Evolutionary conservation across 2,329 filamentous ascomycete species (phyloP), one percentile per base, ranked within the genome.

Genomic region (Beauveria bassiana): DNA sequence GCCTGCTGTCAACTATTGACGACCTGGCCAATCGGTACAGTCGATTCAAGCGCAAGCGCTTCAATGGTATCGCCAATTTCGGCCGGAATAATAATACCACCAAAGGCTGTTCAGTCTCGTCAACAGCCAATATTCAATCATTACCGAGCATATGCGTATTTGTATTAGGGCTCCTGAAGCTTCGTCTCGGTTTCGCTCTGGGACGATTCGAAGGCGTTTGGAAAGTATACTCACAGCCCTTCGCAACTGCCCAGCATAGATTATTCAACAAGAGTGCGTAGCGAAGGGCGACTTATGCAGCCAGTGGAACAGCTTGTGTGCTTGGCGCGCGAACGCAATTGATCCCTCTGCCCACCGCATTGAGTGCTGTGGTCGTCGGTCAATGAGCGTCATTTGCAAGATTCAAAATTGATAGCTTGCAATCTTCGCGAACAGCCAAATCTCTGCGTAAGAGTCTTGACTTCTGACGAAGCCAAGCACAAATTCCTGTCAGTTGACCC

Each of bases 1-100:
- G 88, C 62, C 77, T 96, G 63, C 80, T 93, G 22, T 81, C 81
- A 61, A 80, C 93, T 70, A 93, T 96, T 66, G 91, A 96, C 69
- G 90, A 93, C 74, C 88, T 88, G 20, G 95, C 91, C 9, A 96
- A 96, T 75, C 96, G 90, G 91, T 96, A 95, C 77, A 96, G 96
- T 71, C 84, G 90, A 61, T 93, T 95, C 80, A 95, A 95, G 77
- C 83, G 91, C 52, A 89, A 89, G 73, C 85, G 91, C 58, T 78
- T 95, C 66, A 96, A 95, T 84, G 91, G 91, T 61, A 89, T 90
- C 70, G 83, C 88, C 65, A 88, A 89, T 31, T 75, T 88, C 26
- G 67, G 66, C 16, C 7, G 63, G 31, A 83, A 90, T 16, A 91
- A 96, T 71, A 95, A 96, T 71, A 95, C 91, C 12, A 12, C 78